Evolutionary conservation across 169 alveolate genomes (phyloP).

Genomic region (Plasmodium billcollinsi): DNA sequence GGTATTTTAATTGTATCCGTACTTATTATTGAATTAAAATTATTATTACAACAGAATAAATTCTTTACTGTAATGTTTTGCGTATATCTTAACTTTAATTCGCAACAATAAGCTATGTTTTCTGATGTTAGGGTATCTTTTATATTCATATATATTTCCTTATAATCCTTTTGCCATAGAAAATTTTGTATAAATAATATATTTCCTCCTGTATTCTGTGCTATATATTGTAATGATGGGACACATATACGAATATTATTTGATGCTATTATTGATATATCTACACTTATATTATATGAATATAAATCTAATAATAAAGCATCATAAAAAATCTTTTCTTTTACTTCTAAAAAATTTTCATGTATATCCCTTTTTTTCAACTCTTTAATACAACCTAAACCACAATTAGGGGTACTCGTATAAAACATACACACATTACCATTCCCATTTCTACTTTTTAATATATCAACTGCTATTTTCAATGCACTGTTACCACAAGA

Average conservation of each 20-base stretch:
- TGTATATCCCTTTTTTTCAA: constrained; percentile 27
- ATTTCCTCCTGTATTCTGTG: constrained; percentile 82
- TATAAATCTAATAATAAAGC: constrained; percentile 53
- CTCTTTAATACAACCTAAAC: constrained; percentile 78
- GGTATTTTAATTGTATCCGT: constrained; percentile 80
- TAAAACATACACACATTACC: constrained; percentile 84
- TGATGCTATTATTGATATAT: constrained; percentile 52
- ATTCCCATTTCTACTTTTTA: constrained; percentile 76
- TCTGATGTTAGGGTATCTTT: constrained; percentile 63
- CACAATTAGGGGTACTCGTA: constrained; percentile 82
- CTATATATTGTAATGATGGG: constrained; percentile 70
- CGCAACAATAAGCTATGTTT: constrained; percentile 83
- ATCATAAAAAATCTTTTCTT: constrained; percentile 61
- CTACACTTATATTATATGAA: constrained; percentile 60
- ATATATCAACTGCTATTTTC: constrained; percentile 77
- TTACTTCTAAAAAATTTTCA: constrained; percentile 51
- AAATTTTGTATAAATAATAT: constrained; percentile 42
- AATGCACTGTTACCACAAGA: constrained; percentile 84
- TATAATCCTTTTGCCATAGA: constrained; percentile 64
- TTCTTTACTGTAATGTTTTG: constrained; percentile 77
- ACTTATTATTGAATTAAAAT: constrained; percentile 79
- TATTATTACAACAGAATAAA: constrained; percentile 79
- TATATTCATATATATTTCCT: constrained; percentile 71
- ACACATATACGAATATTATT: constrained; percentile 58
- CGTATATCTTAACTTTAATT: constrained; percentile 80